Evolutionary conservation across 2,329 filamentous ascomycete genomes (phyloP), one percentile per base, ranked within the genome.

Genomic region (Bretziella fagacearum): DNA sequence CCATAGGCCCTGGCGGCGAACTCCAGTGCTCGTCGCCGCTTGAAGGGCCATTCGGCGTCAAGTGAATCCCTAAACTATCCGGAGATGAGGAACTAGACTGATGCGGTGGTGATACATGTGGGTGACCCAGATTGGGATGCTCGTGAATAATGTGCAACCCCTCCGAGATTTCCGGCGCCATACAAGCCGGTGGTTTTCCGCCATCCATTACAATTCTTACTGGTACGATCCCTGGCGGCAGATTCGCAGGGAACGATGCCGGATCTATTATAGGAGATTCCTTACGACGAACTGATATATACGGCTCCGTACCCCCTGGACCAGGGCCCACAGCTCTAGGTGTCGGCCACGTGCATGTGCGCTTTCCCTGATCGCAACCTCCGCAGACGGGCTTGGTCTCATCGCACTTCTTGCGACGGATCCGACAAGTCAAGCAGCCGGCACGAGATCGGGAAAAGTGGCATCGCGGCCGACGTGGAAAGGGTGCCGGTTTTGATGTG

Each of bases 371-470:
- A 29, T 53, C 53, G 33, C 63, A 65, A 44, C 62, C 59, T 26
- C 58, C 57, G 51, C 65, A 68, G 35, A 59, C 58, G 2, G 65
- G 65, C 52, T 65, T 66, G 7, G 54, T 55, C 55, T 68, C 65
- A 50, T 67, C 65, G 55, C 65, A 68, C 54, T 68, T 68, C 59
- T 67, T 67, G 58, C 67, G 67, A 37, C 65, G 61, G 22, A 58
- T 58, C 53, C 66, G 64, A 55, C 65, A 68, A 52, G 64, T 66
- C 44, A 65, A 52, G 53, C 65, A 68, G 10, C 65, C 65, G 26
- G 60, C 59, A 11, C 51, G 48, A 13, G 49, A 51, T 6, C 49
- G 49, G 18, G 45, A 51, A 33, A 51, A 47, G 23, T 51, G 49
- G 13, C 27, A 48, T 20, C 49, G 44, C 7, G 49, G 32, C 20